Evolutionary conservation across 2,329 filamentous ascomycete genomes (phyloP).

Genomic region (Mycocentrospora acerina): DNA sequence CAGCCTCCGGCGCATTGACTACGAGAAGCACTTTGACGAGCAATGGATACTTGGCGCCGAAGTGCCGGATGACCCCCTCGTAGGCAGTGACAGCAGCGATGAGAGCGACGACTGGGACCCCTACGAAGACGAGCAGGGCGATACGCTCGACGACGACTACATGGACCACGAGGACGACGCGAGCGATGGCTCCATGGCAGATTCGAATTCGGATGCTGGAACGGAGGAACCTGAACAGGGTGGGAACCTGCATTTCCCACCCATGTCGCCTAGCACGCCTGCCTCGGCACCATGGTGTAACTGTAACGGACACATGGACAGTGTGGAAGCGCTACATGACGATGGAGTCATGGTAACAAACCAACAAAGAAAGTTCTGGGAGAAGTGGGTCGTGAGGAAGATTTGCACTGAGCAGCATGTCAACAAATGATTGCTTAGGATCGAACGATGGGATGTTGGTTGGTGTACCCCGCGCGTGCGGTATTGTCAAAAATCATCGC

Average conservation of each 20-base stretch:
- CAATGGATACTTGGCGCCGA: conserved; percentile 50
- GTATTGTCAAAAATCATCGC: too few species aligned
- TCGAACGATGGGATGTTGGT: too few species aligned
- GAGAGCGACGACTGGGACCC: conserved; percentile 40
- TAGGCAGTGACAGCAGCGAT: conserved; percentile 48
- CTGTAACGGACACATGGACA: conserved; percentile 46
- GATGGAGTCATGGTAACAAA: conserved; percentile 51
- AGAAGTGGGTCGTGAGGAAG: conserved; percentile 55
- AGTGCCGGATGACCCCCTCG: conserved; percentile 49
- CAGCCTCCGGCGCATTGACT: conserved; percentile 63
- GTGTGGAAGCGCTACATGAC: conserved; percentile 50
- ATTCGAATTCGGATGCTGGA: conserved; percentile 36
- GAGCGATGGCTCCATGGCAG: conserved; percentile 36
- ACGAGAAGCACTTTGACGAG: conserved; percentile 57
- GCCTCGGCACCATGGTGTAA: conserved; percentile 50
- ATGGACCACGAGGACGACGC: conserved; percentile 36
- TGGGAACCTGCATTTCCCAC: conserved; percentile 49
- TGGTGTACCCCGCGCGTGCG: too few species aligned
- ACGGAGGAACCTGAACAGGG: conserved; percentile 42
- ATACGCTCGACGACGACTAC: conserved; percentile 16
- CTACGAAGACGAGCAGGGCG: conserved; percentile 32
- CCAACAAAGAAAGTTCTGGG: conserved; percentile 56
- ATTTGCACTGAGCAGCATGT: conserved; percentile 47
- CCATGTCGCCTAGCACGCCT: conserved; percentile 49
- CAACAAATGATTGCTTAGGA: conserved; percentile 31